Evolutionary conservation across 345 rosid genomes (phyloP), one percentile per base, ranked within the genome.

Genomic region (Streptanthus diversifolius): DNA sequence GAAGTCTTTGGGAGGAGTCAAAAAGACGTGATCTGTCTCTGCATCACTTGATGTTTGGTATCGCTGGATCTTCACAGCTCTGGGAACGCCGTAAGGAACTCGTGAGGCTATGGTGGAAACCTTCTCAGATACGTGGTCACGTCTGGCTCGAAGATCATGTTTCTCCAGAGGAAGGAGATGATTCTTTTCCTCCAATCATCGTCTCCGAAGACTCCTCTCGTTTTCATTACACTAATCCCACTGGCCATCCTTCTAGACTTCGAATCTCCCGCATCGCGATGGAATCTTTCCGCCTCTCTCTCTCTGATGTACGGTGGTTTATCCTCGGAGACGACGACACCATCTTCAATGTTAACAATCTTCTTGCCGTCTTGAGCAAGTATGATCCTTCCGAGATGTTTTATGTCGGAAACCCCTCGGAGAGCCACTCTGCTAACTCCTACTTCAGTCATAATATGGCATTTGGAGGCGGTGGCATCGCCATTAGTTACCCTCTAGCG

Each of bases 381-480:
- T 93, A 93, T 25, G 92, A 93, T 56, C 72, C 85, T 60, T 77
- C 83, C 0, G 90, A 90, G 80, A 89, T 93, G 97, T 80, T 87
- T 5, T 93, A 93, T 69, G 60, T 93, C n/a, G 97, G 97, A 15
- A 78, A 77, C 24, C 85, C 97, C 0, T 90, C 97, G 0, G 98
- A 93, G 80, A 89, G 96, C 54, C 98, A 93, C 80, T 93, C 97
- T 3, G 95, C 97, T 6, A 93, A 90, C 55, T 75, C 88, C 3
- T 89, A 87, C 71, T 93, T 93, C 71, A 87, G 97, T 72, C 93
- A 89, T 62, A 81, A 82, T 6, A 93, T 93, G 98, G 98, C 92
- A 2, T 93, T 80, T 62, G 98, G 98, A n/a, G 98, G 98, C 12
- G 97, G 95, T 1, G 98, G 97, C 32, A 89, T 93, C 18, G 98